phyloP scores from a whole-genome alignment of 306 rosid genomes.

The Parietaria judaica region DNA sequence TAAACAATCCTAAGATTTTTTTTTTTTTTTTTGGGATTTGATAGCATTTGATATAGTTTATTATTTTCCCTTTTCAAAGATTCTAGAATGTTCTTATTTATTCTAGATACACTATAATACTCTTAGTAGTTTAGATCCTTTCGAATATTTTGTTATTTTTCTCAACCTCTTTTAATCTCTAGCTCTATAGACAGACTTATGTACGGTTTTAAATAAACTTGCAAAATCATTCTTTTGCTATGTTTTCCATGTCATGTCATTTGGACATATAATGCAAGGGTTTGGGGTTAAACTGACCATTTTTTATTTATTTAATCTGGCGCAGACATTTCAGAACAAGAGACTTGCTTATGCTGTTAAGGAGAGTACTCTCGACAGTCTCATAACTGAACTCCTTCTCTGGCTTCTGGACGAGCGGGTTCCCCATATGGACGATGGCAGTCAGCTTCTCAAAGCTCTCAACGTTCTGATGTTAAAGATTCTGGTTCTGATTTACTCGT shows the following conservation, averaged over 20 bases:
- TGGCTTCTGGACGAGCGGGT: constrained; percentile 99
- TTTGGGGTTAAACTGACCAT: background rate
- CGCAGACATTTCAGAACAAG: constrained; percentile 93
- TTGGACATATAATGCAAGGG: background rate
- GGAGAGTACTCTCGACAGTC: constrained; percentile 89
- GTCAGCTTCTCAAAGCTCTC: constrained; percentile 93
- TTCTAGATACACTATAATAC: too few species aligned
- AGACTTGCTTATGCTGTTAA: constrained; percentile 86
- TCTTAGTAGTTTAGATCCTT: too few species aligned
- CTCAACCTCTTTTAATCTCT: too few species aligned
- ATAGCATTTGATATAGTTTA: too few species aligned
- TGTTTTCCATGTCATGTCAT: constrained; percentile 2
- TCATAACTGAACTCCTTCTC: constrained; percentile 88
- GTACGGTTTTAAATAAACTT: too few species aligned
- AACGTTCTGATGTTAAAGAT: constrained; percentile 98
- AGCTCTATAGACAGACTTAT: too few species aligned
- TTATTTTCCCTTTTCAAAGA: too few species aligned
- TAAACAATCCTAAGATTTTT: background rate
- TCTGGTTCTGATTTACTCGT: constrained; percentile 45
- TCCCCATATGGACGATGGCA: constrained; percentile 98
- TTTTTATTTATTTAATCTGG: background rate
- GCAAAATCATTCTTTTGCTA: too few species aligned
- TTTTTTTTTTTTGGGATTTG: too few species aligned
- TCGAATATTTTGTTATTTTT: too few species aligned
- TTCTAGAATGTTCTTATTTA: too few species aligned